These are phyloP conservation scores for Cercospora citrullina DNA, from an alignment of 2,329 filamentous ascomycete genomes.

Conservation along the genomic window DNA sequence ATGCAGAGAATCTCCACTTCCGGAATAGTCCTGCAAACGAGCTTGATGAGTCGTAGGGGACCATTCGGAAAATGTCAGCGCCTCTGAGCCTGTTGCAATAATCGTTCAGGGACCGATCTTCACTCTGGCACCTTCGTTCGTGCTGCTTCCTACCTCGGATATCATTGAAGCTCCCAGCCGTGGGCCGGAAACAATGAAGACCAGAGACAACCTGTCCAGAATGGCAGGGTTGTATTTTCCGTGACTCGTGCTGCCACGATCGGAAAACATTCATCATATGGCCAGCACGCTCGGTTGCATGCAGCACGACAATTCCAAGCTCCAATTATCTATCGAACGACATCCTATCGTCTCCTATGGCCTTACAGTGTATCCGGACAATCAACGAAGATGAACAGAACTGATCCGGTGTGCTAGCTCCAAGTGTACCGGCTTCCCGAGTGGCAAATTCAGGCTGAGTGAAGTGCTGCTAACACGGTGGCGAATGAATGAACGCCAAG, in stretches of 20 bases:
- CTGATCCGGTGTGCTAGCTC: background rate
- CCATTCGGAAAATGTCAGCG: background rate
- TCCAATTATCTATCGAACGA: background rate
- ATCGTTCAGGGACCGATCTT: background rate
- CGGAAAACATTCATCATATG: background rate
- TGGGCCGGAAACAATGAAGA: background rate
- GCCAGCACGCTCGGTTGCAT: background rate
- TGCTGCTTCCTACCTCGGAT: background rate
- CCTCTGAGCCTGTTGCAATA: background rate
- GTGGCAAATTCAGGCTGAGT: background rate
- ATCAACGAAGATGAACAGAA: background rate
- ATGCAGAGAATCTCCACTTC: background rate
- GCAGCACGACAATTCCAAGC: background rate
- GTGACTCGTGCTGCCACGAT: background rate
- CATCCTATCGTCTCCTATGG: background rate
- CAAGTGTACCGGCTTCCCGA: background rate
- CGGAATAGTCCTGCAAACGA: background rate
- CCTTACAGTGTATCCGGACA: background rate
- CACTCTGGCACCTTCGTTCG: too few relatives aligned
- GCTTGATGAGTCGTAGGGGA: background rate
- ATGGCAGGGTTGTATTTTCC: background rate
- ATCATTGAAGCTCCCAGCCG: background rate
- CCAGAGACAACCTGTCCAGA: background rate
- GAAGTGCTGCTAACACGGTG: background rate
- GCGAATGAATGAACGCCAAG: background rate